Percentiles rank a stretch among this genome's conserved stretches.
Evolutionary conservation across 2,329 filamentous ascomycete species (phyloP).

Genomic region (Nemania sp.): DNA sequence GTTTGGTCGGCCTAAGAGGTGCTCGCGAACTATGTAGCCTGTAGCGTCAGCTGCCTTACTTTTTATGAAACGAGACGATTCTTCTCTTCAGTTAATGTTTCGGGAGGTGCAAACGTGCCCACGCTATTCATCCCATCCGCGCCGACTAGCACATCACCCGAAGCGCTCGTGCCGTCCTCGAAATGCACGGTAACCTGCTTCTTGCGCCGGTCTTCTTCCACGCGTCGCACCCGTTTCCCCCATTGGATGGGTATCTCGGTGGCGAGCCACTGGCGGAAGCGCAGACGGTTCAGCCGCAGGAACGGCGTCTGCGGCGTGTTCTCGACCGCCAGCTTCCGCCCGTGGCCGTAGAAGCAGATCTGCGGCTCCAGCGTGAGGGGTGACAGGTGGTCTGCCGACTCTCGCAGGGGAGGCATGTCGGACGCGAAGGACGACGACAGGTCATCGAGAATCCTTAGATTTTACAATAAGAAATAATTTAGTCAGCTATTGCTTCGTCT

Average conservation of each 20-base stretch:
- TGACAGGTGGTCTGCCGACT: constrained; percentile 20
- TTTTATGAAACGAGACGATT: not conserved
- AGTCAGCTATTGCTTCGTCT: not conserved
- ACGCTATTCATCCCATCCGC: constrained; percentile 38
- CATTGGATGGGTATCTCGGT: constrained; percentile 36
- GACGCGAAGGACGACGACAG: constrained; percentile 5
- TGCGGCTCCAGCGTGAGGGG: constrained; percentile 17
- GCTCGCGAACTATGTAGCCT: constrained; percentile 28
- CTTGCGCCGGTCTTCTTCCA: constrained; percentile 29
- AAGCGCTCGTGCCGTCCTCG: constrained; percentile 34
- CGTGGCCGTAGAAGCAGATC: constrained; percentile 13
- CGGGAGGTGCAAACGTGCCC: constrained; percentile 23
- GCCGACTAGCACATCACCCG: constrained; percentile 36
- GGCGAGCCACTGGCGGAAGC: constrained; percentile 35
- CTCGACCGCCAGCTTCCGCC: constrained; percentile 1
- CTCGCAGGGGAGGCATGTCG: constrained; percentile 25
- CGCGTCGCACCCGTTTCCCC: constrained; percentile 27
- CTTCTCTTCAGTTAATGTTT: not conserved
- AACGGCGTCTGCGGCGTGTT: constrained; percentile 17
- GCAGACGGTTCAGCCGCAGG: constrained; percentile 32
- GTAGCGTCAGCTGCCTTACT: constrained; percentile 5
- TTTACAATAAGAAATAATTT: not conserved
- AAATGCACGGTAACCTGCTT: constrained; percentile 31
- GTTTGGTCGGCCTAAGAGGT: constrained; percentile 29
- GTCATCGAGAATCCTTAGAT: constrained; percentile 11